Conservation (phyloP, 345 rosid species). For the Populus euphratica region DNA sequence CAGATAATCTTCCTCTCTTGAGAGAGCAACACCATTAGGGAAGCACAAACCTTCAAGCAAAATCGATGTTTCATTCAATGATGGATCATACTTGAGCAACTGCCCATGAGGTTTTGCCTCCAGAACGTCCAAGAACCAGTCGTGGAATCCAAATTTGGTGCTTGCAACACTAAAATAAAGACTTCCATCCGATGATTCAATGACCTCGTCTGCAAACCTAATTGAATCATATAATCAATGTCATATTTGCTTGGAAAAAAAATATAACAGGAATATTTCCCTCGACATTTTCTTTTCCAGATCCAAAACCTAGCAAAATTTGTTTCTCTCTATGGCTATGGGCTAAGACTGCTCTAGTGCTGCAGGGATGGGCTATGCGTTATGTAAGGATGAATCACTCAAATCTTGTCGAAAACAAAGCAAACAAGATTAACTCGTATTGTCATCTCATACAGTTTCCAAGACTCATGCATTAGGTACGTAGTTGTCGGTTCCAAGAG, state of each 20-base stretch:
- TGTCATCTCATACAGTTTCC: too few species aligned
- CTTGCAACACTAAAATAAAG: conserved; percentile 46
- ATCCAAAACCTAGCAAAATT: too few species aligned
- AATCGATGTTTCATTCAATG: conserved; percentile 27
- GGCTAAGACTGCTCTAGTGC: too few species aligned
- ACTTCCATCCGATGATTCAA: conserved; percentile 51
- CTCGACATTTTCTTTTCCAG: too few species aligned
- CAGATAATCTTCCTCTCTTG: conserved; percentile 40
- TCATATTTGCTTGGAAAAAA: background rate
- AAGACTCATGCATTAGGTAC: too few species aligned
- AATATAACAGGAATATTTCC: background rate
- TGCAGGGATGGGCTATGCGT: too few species aligned
- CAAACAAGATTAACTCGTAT: too few species aligned
- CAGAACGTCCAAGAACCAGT: conserved; percentile 44
- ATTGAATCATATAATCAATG: background rate
- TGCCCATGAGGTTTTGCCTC: conserved; percentile 57
- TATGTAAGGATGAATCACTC: too few species aligned
- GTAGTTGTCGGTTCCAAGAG: too few species aligned
- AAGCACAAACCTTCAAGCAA: conserved; percentile 36
- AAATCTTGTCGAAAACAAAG: too few species aligned
- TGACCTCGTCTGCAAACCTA: conserved; percentile 55
- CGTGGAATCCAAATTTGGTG: conserved; percentile 39
- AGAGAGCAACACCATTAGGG: conserved; percentile 53
- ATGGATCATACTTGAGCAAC: conserved; percentile 50
- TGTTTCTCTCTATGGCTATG: too few species aligned